phyloP scores from a whole-genome alignment of 78 protist species.

The Neovahlkampfia damariscottae region DNA sequence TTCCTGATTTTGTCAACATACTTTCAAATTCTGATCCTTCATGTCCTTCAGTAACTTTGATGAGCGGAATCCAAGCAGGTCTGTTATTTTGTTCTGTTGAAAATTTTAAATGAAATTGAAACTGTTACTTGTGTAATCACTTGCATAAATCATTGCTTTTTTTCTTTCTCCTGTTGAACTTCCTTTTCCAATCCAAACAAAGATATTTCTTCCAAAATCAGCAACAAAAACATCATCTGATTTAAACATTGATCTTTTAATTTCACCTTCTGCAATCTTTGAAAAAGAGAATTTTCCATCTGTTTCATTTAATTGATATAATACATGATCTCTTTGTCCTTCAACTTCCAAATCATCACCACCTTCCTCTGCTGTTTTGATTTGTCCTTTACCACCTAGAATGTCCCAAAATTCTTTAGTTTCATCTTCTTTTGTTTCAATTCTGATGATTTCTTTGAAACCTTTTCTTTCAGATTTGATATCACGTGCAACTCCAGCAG shows the following conservation, averaged over 20 bases:
- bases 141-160: constrained; percentile 6
- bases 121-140: not conserved
- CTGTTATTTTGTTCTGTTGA: too few relatives aligned
- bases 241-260: not conserved
- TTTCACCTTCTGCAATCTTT: not conserved
- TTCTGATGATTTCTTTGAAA: not conserved
- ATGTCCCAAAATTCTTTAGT: not conserved
- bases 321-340: not conserved
- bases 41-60: too few relatives aligned
- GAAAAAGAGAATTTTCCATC: not conserved
- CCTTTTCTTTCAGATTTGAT: not conserved
- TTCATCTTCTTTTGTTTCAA: not conserved
- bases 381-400: not conserved
- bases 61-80: too few relatives aligned
- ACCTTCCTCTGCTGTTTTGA: not conserved
- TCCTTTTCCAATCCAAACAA: constrained; percentile 29
- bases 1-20: too few relatives aligned
- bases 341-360: not conserved
- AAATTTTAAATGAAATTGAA: too few relatives aligned
- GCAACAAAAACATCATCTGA: constrained; percentile 24
- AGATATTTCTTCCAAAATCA: constrained; percentile 20
- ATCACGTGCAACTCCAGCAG: not conserved
- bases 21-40: too few relatives aligned
- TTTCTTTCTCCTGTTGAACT: constrained; percentile 6
- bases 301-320: not conserved